Evolutionary conservation across 1,284 basidiomycete genomes (phyloP), one percentile per base, ranked within the genome.

Genomic region (Austroboletus niveus): DNA sequence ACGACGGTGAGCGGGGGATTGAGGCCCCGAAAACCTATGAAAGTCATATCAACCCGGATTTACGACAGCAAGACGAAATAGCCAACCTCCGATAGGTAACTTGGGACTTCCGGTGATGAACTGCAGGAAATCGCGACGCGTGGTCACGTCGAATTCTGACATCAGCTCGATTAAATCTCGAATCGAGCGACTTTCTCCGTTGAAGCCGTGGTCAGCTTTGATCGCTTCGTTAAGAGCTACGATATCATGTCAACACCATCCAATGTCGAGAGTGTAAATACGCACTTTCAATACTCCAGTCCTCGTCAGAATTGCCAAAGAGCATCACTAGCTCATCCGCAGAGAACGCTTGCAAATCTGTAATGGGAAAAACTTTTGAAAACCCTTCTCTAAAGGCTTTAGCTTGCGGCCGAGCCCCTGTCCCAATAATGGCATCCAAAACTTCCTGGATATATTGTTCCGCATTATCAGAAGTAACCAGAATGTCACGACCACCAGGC

Each of bases 121-220:
- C 68, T 98, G 95, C 45, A 99, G 74, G 72, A 92, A 98, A 55
- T 89, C 87, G 54, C 97, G 85, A 38, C 96, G 85, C 42, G 85
- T 81, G 3, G 80, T 69, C 20, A 70, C 70, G 60, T 91, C 85
- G 64, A 92, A 98, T 47, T 82, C 79, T 1, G 91, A 77, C 85
- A 99, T 92, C 61, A 95, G 82, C 52, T 89, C 87, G 35, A 98
- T 74, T 54, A 99, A 78, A 64, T 94, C 87, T 42, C 86, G 84
- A 59, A 99, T 94, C 1, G 94, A 85, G 30, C 85, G 83, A 66
- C 92, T 96, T 68, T 98, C 96, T 20, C 90, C 85, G 59, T 95
- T 95, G 77, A 96, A 98, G 10, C 97, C 97, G 69, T 99, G 97
- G 65, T 99, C 97, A 10, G 97, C 96, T 71, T 98, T 98, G 72